Conservation (phyloP, 768 basidiomycete genomes). For the Phlegmacium glaucopus region DNA sequence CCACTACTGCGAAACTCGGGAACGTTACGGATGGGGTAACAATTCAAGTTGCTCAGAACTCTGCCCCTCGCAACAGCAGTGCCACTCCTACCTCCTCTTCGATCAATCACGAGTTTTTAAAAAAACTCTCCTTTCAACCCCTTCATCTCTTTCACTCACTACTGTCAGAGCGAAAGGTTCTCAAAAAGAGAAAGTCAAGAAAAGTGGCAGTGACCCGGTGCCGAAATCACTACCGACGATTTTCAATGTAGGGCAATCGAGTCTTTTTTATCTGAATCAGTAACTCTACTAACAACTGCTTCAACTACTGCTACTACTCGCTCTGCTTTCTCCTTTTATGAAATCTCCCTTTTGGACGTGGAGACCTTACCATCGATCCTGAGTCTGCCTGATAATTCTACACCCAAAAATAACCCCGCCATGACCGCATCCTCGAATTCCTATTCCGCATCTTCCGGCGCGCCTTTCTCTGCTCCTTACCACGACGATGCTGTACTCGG, state of each 20-base stretch:
- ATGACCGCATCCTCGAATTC: background rate
- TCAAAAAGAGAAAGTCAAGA: background rate
- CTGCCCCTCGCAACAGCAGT: background rate
- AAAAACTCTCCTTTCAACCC: background rate
- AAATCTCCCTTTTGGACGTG: slow-evolving; percentile 23
- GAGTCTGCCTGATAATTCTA: slow-evolving; percentile 10
- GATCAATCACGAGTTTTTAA: background rate
- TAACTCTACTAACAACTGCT: slow-evolving; percentile 13
- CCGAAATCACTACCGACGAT: slow-evolving; percentile 4
- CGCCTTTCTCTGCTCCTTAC: slow-evolving; percentile 17
- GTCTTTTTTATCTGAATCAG: slow-evolving; percentile 13
- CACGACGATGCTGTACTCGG: slow-evolving; percentile 18
- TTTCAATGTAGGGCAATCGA: slow-evolving; percentile 19
- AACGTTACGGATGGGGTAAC: slow-evolving; percentile 8
- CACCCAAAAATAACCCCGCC: background rate
- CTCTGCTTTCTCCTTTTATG: slow-evolving; percentile 18
- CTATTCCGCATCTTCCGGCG: background rate
- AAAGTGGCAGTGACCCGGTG: slow-evolving; percentile 2
- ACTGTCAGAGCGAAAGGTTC: background rate
- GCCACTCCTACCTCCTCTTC: background rate
- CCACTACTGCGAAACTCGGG: slow-evolving; percentile 6
- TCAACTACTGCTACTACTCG: background rate
- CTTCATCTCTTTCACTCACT: background rate
- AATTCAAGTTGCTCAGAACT: background rate
- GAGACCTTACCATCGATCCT: slow-evolving; percentile 10